Base-by-base conservation (phyloP, 1,139 yeast genomes). In the Pichia sorboxylosa region DNA sequence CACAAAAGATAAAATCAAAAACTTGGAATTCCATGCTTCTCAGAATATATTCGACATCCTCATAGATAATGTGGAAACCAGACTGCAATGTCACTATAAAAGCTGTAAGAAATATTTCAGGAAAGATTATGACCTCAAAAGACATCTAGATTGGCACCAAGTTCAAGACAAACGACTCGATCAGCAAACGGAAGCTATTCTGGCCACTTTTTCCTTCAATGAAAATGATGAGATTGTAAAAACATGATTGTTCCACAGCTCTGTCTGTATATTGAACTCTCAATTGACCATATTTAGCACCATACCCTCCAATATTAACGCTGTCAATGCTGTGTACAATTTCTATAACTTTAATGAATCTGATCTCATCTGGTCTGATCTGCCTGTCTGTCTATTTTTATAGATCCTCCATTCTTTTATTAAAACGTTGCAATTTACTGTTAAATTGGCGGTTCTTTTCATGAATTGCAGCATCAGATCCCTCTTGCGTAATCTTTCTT, bases 381-480 rank as follows among this genome's bases (percentile, higher is more conserved):
- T n/a, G n/a, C n/a, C n/a, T n/a, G n/a, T n/a, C n/a, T n/a, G n/a
- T n/a, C n/a, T n/a, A n/a, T n/a, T n/a, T n/a, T n/a, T n/a, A n/a
- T n/a, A n/a, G n/a, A n/a, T n/a, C n/a, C n/a, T n/a, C n/a, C n/a
- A n/a, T n/a, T n/a, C n/a, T n/a, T n/a, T n/a, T n/a, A n/a, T 33
- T 68, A 41, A 64, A 68, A 29, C 87, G 57, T 35, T 73, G 63
- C 42, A 84, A 58, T 47, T 81, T 81, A 52, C 68, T 70, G 55
- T 83, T 84, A 56, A 83, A 84, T 47, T 78, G 80, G 48, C 68
- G 69, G 61, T 84, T 84, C 54, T 77, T 79, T 38, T 79, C 87
- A 50, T 80, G 83, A 49, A 84, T 71, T 4, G 57, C 52, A 9
- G 45, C 63, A 32, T 46, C 30, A 5, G 26, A 32, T 10, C 29